Evolutionary conservation across 345 rosid species (phyloP).

Genomic region (Durio zibethinus): DNA sequence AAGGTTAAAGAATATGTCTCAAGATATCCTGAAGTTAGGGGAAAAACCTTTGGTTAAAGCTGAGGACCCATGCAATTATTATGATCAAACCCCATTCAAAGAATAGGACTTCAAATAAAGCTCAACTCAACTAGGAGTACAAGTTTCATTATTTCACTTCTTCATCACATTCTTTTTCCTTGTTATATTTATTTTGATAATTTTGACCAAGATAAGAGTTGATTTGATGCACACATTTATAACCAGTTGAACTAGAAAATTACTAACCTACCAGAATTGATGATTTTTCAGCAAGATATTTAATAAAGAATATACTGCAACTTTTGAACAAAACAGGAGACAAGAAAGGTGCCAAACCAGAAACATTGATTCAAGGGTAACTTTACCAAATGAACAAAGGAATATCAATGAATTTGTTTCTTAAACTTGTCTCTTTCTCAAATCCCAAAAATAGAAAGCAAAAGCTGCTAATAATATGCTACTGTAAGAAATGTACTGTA

Average conservation of each 20-base stretch:
- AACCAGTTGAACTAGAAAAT: background rate
- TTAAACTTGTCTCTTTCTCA: background rate
- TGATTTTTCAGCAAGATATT: background rate
- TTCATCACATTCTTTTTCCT: background rate
- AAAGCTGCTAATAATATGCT: too few species aligned
- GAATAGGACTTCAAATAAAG: background rate
- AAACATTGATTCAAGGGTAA: background rate
- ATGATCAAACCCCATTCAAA: background rate
- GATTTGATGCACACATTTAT: background rate
- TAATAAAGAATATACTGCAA: background rate
- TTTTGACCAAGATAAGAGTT: background rate
- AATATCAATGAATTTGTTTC: background rate
- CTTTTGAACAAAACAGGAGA: slow-evolving; percentile 9
- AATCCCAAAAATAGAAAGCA: background rate
- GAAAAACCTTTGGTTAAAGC: background rate
- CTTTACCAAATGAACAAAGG: background rate
- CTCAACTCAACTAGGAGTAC: background rate
- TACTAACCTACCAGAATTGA: background rate
- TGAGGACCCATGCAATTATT: slow-evolving; percentile 4
- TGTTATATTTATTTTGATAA: background rate
- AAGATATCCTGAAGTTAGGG: background rate
- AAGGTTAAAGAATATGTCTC: slow-evolving; percentile 12
- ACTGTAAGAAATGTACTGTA: too few species aligned
- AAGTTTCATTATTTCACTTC: background rate
- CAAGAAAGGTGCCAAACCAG: background rate